phyloP scores from a whole-genome alignment of 2,329 filamentous ascomycete genomes.

The Ophiosphaerella narmari region DNA sequence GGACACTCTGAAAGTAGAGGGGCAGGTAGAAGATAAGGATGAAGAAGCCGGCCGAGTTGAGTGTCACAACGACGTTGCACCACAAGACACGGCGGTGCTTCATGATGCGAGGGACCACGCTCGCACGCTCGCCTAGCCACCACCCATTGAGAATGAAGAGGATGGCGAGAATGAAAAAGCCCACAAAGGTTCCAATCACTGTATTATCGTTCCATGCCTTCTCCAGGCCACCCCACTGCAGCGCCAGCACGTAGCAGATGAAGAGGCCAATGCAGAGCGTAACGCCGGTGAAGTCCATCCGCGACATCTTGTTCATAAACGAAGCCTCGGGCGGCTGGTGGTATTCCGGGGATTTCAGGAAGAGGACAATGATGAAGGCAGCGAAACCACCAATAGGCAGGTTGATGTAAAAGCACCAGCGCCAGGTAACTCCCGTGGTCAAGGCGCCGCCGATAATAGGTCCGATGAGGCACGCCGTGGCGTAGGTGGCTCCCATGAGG shows the following conservation, averaged over 20 bases:
- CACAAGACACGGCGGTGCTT: neutral
- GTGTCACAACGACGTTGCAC: neutral
- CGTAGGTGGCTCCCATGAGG: neutral
- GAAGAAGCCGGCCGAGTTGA: neutral
- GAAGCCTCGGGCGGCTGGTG: neutral
- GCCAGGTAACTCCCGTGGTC: constrained; percentile 2
- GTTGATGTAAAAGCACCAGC: constrained; percentile 17
- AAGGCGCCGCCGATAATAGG: constrained; percentile 11
- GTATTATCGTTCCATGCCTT: constrained; percentile 50
- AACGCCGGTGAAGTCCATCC: constrained; percentile 32
- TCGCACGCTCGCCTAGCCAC: no score
- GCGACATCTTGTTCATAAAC: no score
- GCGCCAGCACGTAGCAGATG: constrained; percentile 49
- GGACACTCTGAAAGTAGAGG: neutral
- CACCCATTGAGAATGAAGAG: constrained; percentile 4
- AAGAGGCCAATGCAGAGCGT: constrained; percentile 45
- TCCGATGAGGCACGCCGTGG: neutral
- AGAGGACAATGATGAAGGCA: neutral
- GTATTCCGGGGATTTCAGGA: neutral
- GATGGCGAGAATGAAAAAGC: constrained; percentile 46
- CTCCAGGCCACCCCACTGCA: constrained; percentile 50
- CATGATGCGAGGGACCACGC: neutral
- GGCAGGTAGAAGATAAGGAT: neutral
- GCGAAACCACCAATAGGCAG: constrained; percentile 4
- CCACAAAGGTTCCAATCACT: constrained; percentile 54